Conservation (phyloP, 78 protist species). For the Guillardia theta region DNA sequence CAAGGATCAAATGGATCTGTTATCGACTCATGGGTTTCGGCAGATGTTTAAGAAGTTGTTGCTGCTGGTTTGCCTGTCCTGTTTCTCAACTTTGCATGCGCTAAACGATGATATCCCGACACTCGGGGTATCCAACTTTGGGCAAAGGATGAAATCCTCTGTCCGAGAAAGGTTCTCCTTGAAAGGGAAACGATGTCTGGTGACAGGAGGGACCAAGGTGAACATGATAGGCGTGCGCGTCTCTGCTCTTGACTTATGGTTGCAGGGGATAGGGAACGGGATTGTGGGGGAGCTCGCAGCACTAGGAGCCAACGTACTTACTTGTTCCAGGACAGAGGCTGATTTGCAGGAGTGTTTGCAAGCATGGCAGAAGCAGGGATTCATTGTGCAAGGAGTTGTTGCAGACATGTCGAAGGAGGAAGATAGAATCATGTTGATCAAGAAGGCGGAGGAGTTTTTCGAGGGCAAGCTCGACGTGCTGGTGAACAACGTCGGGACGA, state of each 20-base stretch:
- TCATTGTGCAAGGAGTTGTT: not conserved
- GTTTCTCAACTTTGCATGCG: not conserved
- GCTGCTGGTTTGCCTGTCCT: not conserved
- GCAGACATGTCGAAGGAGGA: not conserved
- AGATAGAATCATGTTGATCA: not conserved
- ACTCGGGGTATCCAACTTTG: not conserved
- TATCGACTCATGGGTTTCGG: not conserved
- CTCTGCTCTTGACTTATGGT: not conserved
- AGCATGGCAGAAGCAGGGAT: not conserved
- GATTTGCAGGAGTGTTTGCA: not conserved
- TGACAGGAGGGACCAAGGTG: not conserved
- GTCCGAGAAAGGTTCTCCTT: not conserved
- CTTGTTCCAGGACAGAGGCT: not conserved
- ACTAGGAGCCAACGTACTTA: not conserved
- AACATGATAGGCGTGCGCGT: not conserved
- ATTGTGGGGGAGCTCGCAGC: not conserved
- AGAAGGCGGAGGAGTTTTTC: not conserved
- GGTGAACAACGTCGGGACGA: conserved; percentile 8
- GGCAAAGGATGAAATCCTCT: not conserved
- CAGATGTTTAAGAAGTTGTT: not conserved
- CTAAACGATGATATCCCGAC: not conserved
- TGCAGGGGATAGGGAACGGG: not conserved
- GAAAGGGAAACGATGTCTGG: not conserved
- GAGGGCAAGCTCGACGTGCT: not conserved
- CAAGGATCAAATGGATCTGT: not conserved